phyloP scores from a whole-genome alignment of 441 rosid genomes.

The Pelargonium myrrhifolium region DNA sequence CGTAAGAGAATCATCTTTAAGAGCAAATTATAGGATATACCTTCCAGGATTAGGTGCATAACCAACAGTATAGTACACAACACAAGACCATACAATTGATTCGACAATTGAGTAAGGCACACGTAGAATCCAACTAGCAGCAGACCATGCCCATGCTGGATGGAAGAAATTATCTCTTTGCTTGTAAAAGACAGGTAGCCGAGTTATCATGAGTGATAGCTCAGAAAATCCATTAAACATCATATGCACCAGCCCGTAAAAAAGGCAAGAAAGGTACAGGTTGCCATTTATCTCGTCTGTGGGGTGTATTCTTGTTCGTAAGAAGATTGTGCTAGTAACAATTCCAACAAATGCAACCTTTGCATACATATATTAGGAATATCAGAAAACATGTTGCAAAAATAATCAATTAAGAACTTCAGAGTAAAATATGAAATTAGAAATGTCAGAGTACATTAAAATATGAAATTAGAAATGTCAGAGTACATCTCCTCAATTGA shows the following conservation, averaged over 20 bases:
- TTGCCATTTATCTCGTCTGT: constrained; percentile 55
- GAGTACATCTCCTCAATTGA: too few species aligned
- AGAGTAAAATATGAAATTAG: constrained; percentile 1
- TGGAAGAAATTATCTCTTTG: constrained; percentile 84
- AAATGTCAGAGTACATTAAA: neutral
- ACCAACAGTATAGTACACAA: constrained; percentile 80
- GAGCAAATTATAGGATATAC: constrained; percentile 25
- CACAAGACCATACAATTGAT: constrained; percentile 76
- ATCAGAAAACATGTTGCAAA: constrained; percentile 1
- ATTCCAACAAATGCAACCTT: constrained; percentile 83
- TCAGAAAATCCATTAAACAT: constrained; percentile 91
- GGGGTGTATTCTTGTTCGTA: constrained; percentile 77
- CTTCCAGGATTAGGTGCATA: constrained; percentile 67
- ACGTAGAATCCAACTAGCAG: constrained; percentile 70
- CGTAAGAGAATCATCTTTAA: neutral
- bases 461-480: too few species aligned
- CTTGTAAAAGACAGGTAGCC: constrained; percentile 86
- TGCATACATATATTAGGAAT: constrained; percentile 9
- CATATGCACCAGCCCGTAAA: constrained; percentile 79
- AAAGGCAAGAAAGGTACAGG: constrained; percentile 75
- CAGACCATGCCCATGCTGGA: constrained; percentile 92
- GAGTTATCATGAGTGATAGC: constrained; percentile 65
- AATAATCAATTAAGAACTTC: constrained; percentile 3
- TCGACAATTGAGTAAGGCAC: constrained; percentile 78
- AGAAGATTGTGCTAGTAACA: constrained; percentile 69